Evolutionary conservation across 345 rosid species (phyloP).

Genomic region (Camelina sativa): DNA sequence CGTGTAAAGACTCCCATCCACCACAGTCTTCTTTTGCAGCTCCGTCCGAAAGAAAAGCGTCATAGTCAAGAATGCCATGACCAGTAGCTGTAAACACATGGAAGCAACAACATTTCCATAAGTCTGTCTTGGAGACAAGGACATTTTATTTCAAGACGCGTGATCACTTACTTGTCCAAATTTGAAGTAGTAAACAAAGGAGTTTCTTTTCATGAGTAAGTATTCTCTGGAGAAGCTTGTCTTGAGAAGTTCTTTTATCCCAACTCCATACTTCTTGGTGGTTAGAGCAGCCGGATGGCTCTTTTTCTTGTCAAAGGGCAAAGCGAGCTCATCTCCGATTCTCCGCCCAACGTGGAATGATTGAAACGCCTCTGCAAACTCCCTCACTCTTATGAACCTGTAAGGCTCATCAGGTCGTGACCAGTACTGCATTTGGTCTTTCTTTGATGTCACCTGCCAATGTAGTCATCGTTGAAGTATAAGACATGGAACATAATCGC

Average conservation of each 20-base stretch:
- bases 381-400: slow-evolving; percentile 58
- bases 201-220: slow-evolving; percentile 78
- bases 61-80: slow-evolving; percentile 45
- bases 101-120: slow-evolving; percentile 16
- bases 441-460: slow-evolving; percentile 76
- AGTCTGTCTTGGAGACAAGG: slow-evolving; percentile 2
- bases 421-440: slow-evolving; percentile 90
- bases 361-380: slow-evolving; percentile 74
- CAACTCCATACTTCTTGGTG: slow-evolving; percentile 58
- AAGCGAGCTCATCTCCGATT: slow-evolving; percentile 53
- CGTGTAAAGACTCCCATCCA: slow-evolving; percentile 56
- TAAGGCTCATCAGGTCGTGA: slow-evolving; percentile 59
- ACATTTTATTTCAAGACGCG: background rate
- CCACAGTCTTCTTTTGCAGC: slow-evolving; percentile 51
- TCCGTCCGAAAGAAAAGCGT: slow-evolving; percentile 68
- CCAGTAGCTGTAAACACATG: slow-evolving; percentile 46
- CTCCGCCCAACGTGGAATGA: slow-evolving; percentile 61
- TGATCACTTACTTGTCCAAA: slow-evolving; percentile 54
- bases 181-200: slow-evolving; percentile 75
- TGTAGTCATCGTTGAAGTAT: background rate
- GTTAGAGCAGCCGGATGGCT: slow-evolving; percentile 83
- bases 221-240: slow-evolving; percentile 65
- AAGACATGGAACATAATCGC: slow-evolving; percentile 6
- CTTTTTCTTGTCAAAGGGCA: slow-evolving; percentile 61
- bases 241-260: slow-evolving; percentile 61